Evolutionary conservation across 164 flowering plant genomes (phyloP).

Genomic region (Amborella trichopoda): DNA sequence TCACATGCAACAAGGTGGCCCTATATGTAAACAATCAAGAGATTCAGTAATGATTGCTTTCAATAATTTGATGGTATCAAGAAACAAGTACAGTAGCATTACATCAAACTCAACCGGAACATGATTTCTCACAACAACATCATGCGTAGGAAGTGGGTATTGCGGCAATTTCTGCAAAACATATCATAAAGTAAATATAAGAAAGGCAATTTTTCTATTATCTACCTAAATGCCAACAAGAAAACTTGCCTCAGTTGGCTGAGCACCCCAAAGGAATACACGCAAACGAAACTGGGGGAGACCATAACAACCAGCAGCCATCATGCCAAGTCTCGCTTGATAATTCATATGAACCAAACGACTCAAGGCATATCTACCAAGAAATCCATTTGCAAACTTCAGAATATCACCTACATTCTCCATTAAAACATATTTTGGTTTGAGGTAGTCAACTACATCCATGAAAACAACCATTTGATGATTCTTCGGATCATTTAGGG

Average conservation of each 20-base stretch:
- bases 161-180: conserved; percentile 52
- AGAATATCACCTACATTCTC: conserved; percentile 82
- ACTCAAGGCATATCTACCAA: conserved; percentile 65
- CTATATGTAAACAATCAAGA: neutral
- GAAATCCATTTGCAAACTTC: conserved; percentile 40
- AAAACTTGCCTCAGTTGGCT: conserved; percentile 29
- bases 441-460: conserved; percentile 57
- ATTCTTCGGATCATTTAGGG: conserved; percentile 57
- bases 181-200: neutral
- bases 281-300: conserved; percentile 82
- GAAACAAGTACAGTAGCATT: conserved; percentile 1
- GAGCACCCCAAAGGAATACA: conserved; percentile 82
- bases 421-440: conserved; percentile 73
- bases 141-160: conserved; percentile 76
- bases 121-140: conserved; percentile 42
- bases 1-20: conserved; percentile 27
- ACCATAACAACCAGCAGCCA: conserved; percentile 88
- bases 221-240: neutral
- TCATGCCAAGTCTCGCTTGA: conserved; percentile 62
- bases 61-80: neutral
- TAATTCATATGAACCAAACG: conserved; percentile 56
- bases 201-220: neutral
- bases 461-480: conserved; percentile 58
- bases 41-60: too few species aligned
- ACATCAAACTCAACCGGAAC: conserved; percentile 64